phyloP scores from a whole-genome alignment of 495 filamentous ascomycete species.

The Trichoderma virens region DNA sequence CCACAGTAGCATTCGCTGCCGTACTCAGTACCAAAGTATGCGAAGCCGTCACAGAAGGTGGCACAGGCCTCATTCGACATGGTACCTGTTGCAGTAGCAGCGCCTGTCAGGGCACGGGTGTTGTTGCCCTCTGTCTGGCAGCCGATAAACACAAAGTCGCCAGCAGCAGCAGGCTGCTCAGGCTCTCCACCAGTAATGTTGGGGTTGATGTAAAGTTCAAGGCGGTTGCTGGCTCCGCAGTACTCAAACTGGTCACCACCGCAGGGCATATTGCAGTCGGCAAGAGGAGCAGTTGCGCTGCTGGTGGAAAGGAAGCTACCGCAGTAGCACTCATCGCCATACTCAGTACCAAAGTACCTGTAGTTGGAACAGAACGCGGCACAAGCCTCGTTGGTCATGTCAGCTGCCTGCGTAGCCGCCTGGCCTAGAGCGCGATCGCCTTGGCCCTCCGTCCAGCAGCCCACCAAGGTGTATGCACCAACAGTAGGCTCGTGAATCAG shows the following conservation, averaged over 20 bases:
- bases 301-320: constrained; percentile 26
- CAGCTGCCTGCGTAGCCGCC: constrained; percentile 16
- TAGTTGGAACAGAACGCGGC: constrained; percentile 29
- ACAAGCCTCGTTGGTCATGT: constrained; percentile 38
- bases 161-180: constrained; percentile 19
- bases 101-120: constrained; percentile 23
- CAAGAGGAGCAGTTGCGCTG: constrained; percentile 19
- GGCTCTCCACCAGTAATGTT: neutral
- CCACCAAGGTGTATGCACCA: constrained; percentile 29
- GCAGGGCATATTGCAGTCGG: constrained; percentile 37
- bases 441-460: constrained; percentile 38
- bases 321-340: constrained; percentile 35
- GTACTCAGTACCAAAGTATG: constrained; percentile 37
- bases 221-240: constrained; percentile 37
- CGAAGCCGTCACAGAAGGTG: constrained; percentile 27
- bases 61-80: constrained; percentile 40
- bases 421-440: constrained; percentile 23
- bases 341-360: constrained; percentile 37
- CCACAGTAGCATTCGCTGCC: constrained; percentile 36
- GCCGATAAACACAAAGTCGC: constrained; percentile 29
- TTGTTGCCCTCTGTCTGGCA: constrained; percentile 37
- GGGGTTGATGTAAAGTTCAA: constrained; percentile 28
- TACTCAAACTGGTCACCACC: constrained; percentile 30
- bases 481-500: constrained; percentile 30
- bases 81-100: constrained; percentile 12